These are phyloP conservation scores for Ligustrum vulgare DNA, from an alignment of 257 asterid species.

Conservation along the genomic window DNA sequence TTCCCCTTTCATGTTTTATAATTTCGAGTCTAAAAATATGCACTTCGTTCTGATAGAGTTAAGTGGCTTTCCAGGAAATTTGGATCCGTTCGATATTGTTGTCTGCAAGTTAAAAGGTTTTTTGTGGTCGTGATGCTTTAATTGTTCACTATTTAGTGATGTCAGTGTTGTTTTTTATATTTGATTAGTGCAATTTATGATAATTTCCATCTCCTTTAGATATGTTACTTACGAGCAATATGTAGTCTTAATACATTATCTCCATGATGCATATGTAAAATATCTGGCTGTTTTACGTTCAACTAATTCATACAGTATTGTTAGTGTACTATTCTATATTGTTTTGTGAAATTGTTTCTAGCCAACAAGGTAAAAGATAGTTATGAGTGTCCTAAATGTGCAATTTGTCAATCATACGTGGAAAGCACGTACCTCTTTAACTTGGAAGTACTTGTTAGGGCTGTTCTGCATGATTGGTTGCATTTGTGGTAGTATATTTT, in stretches of 20 bases:
- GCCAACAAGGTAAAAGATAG: background rate
- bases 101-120: background rate
- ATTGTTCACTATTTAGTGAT: background rate
- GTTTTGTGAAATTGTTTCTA: background rate
- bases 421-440: background rate
- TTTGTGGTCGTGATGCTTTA: conserved; percentile 4
- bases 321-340: background rate
- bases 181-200: background rate
- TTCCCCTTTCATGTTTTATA: background rate
- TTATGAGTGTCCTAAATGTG: background rate
- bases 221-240: no score
- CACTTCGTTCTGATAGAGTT: no score
- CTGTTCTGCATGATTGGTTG: background rate
- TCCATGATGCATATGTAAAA: no score
- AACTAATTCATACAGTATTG: no score
- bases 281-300: no score
- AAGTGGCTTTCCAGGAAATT: background rate
- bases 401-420: background rate
- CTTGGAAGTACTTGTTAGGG: background rate
- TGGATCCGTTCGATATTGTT: conserved; percentile 4
- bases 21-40: background rate
- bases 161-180: background rate
- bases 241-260: no score
- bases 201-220: no score
- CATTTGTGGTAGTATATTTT: conserved; percentile 5